Percentiles rank a stretch among this genome's conserved stretches.
These are phyloP conservation scores for Candida ascalaphidarum DNA, from an alignment of 805 yeast genomes.

Conservation along the genomic window DNA sequence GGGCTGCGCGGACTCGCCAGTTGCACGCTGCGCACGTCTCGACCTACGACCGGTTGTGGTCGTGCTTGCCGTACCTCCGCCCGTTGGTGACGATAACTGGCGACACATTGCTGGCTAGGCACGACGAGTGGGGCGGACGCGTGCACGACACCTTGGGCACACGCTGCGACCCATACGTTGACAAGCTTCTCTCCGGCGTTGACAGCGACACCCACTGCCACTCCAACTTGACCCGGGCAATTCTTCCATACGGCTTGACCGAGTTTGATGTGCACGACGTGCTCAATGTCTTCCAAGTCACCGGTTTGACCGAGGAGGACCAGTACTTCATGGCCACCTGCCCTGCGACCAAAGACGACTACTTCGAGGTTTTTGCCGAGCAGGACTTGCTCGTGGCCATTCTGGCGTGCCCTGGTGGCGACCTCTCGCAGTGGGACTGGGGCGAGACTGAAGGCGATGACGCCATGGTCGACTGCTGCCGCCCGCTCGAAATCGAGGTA, in stretches of 20 bases:
- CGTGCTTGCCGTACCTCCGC: conserved; percentile 55
- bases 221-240: conserved; percentile 52
- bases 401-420: conserved; percentile 67
- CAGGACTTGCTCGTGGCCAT: conserved; percentile 56
- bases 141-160: conserved; percentile 62
- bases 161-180: conserved; percentile 64
- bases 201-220: conserved; percentile 64
- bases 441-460: conserved; percentile 44
- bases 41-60: conserved; percentile 56
- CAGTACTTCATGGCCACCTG: conserved; percentile 66
- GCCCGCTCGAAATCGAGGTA: conserved; percentile 57
- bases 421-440: conserved; percentile 63
- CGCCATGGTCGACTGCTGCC: conserved; percentile 53
- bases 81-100: conserved; percentile 58
- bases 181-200: conserved; percentile 53
- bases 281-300: conserved; percentile 60
- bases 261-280: conserved; percentile 66
- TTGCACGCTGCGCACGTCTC: conserved; percentile 57
- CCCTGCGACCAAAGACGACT: conserved; percentile 52
- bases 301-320: conserved; percentile 57
- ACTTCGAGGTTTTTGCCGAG: conserved; percentile 61
- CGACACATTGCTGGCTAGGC: conserved; percentile 47
- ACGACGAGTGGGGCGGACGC: conserved; percentile 59
- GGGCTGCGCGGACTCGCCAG: conserved; percentile 67
- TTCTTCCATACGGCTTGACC: conserved; percentile 50